These are phyloP conservation scores for Daldinia sp. DNA, from an alignment of 2,329 filamentous ascomycete species.

Conservation along the genomic window DNA sequence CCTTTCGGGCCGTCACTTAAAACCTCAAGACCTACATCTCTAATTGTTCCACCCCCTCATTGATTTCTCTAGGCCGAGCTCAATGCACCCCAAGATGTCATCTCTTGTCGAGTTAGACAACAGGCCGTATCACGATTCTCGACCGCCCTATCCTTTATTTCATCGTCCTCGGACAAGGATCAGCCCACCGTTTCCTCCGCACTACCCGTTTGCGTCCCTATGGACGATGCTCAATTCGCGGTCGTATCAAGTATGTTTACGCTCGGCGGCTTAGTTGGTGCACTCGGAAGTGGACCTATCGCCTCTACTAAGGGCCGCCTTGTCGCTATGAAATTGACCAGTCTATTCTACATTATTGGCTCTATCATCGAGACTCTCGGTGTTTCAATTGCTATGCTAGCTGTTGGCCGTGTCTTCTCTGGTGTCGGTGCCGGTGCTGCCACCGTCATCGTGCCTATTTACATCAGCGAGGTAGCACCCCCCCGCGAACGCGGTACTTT, in stretches of 20 bases:
- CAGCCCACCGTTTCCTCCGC: conserved; percentile 48
- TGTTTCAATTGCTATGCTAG: conserved; percentile 73
- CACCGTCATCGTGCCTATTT: conserved; percentile 93
- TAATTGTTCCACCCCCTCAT: background rate
- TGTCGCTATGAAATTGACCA: conserved; percentile 80
- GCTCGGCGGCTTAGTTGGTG: conserved; percentile 86
- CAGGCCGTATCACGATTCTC: conserved; percentile 56
- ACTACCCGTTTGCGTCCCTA: conserved; percentile 85
- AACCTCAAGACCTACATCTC: background rate
- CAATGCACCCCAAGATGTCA: conserved; percentile 93
- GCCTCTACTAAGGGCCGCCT: conserved; percentile 82
- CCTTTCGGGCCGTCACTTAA: background rate
- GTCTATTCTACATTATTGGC: conserved; percentile 80
- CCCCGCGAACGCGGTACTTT: conserved; percentile 81
- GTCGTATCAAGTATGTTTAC: conserved; percentile 92
- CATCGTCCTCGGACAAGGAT: conserved; percentile 46
- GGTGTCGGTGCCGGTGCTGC: conserved; percentile 89
- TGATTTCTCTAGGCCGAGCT: conserved; percentile 77
- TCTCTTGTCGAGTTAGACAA: conserved; percentile 79
- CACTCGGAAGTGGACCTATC: conserved; percentile 82
- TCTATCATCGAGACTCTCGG: conserved; percentile 81
- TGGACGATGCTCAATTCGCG: conserved; percentile 85
- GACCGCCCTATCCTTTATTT: conserved; percentile 46
- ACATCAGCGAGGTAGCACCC: conserved; percentile 92
- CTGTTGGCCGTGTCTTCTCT: conserved; percentile 80